A percentile compares a stretch with the other conserved stretches of the same genome.
These are phyloP conservation scores for Fusarium sp. DNA, from an alignment of 2,329 filamentous ascomycete genomes.

Conservation along the genomic window DNA sequence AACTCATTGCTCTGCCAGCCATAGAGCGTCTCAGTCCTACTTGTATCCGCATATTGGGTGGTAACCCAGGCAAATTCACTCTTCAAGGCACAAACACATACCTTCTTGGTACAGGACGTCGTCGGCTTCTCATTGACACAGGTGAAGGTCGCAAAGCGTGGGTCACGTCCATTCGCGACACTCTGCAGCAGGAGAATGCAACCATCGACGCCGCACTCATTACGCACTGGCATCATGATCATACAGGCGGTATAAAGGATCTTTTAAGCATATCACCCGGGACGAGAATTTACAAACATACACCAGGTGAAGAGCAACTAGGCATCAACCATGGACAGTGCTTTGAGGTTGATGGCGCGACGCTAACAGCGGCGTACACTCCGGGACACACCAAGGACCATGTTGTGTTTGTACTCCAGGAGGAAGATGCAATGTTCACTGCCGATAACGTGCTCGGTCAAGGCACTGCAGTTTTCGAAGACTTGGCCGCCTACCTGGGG, in stretches of 20 bases:
- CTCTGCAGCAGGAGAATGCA: slow-evolving; percentile 76
- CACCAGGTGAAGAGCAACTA: slow-evolving; percentile 65
- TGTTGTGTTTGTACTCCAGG: slow-evolving; percentile 80
- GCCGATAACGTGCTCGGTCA: slow-evolving; percentile 91
- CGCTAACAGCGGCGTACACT: slow-evolving; percentile 72
- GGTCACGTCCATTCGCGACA: slow-evolving; percentile 73
- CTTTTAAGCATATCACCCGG: slow-evolving; percentile 74
- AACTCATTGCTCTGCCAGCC: slow-evolving; percentile 75
- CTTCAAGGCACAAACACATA: slow-evolving; percentile 94
- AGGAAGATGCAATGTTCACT: slow-evolving; percentile 88
- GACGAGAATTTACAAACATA: slow-evolving; percentile 75
- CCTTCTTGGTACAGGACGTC: slow-evolving; percentile 80
- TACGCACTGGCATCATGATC: slow-evolving; percentile 94
- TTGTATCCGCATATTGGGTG: slow-evolving; percentile 87
- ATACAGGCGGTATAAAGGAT: slow-evolving; percentile 81
- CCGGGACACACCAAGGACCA: slow-evolving; percentile 86
- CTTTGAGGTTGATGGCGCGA: slow-evolving; percentile 72
- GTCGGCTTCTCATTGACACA: slow-evolving; percentile 88
- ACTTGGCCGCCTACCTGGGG: slow-evolving; percentile 75
- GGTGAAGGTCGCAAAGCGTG: slow-evolving; percentile 85
- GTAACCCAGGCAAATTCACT: slow-evolving; percentile 88
- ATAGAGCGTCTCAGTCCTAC: slow-evolving; percentile 82
- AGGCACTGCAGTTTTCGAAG: slow-evolving; percentile 87
- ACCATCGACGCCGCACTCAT: slow-evolving; percentile 78
- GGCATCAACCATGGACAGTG: slow-evolving; percentile 64